Base-by-base conservation (phyloP, 192 early-diverging fungal species). In the Chytriomyces confervae region DNA sequence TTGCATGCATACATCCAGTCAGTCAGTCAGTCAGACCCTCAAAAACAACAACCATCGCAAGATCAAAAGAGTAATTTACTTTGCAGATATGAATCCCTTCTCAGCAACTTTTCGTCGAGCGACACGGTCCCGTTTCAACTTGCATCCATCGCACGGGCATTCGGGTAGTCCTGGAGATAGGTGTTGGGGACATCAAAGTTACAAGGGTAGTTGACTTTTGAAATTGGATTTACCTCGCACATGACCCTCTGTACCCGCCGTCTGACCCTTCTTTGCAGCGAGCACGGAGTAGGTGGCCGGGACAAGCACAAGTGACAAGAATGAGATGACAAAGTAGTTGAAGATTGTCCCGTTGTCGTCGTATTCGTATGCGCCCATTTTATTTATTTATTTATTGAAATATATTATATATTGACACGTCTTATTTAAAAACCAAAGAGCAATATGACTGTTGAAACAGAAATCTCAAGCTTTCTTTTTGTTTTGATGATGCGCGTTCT, bases 271-370 rank as follows among this genome's bases (percentile, higher is more conserved):
- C 36, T 7, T 24, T 24, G 50, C 74, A 6, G 62, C 16, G 16
- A 78, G 53, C 6, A 45, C 11, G 6, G 66, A 77, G 72, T 63
- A 83, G 9, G 85, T 95, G 36, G 86, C 79, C 2, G 97, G 97
- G 45, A 97, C 81, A 63, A 98, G 87, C 61, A 94, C 86, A 36
- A 99, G 81, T 36, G 89, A 87, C 68, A 98, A 88, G 64, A 96
- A 82, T 2, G 96, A 92, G 72, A 97, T 77, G 36, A 96, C 84
- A 85, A 96, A 99, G 88, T 95, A 97, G 84, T 93, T 92, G 87
- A 98, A 99, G 77, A 93, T 95, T 75, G 94, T 92, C 43, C 97
- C 97, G 77, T 91, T 89, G 82, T 96, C 94, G 84, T 99, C 97
- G 81, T 97, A 99, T 64, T 87, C 91, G 88, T 98, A 98, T 80